These are phyloP conservation scores for Talaromyces marneffei DNA, from an alignment of 2,329 filamentous ascomycete species.

Conservation along the genomic window DNA sequence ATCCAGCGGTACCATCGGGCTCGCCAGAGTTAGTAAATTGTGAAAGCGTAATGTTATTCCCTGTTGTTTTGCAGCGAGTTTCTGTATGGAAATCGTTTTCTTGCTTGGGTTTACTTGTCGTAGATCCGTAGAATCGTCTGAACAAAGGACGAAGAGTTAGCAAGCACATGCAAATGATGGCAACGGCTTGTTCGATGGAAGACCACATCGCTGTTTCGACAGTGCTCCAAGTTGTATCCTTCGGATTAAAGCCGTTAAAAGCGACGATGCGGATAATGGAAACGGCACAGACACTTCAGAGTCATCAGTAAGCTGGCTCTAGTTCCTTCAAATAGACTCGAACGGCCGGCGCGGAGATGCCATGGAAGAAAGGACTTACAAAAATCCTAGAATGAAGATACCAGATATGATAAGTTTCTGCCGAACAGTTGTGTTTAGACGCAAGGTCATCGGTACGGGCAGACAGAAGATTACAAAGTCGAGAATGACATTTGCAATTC, in stretches of 20 bases:
- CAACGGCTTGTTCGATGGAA: constrained; percentile 26
- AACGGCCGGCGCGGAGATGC: not conserved
- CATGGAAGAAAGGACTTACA: constrained; percentile 17
- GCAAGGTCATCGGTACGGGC: constrained; percentile 26
- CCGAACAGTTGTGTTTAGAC: constrained; percentile 18
- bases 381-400: constrained; percentile 23
- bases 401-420: constrained; percentile 22
- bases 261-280: constrained; percentile 23
- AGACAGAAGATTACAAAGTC: constrained; percentile 24
- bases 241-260: constrained; percentile 15
- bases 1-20: not conserved
- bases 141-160: constrained; percentile 24
- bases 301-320: not conserved
- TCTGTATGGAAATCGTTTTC: not conserved
- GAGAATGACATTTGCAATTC: constrained; percentile 22
- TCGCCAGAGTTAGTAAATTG: not conserved
- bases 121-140: constrained; percentile 14
- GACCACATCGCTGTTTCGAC: constrained; percentile 23
- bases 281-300: constrained; percentile 21
- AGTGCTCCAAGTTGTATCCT: constrained; percentile 18
- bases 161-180: constrained; percentile 25
- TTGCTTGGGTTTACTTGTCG: not conserved
- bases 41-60: not conserved
- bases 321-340: not conserved
- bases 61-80: not conserved